These are phyloP conservation scores for Datisca glomerata DNA, from an alignment of 306 rosid genomes.

Conservation along the genomic window DNA sequence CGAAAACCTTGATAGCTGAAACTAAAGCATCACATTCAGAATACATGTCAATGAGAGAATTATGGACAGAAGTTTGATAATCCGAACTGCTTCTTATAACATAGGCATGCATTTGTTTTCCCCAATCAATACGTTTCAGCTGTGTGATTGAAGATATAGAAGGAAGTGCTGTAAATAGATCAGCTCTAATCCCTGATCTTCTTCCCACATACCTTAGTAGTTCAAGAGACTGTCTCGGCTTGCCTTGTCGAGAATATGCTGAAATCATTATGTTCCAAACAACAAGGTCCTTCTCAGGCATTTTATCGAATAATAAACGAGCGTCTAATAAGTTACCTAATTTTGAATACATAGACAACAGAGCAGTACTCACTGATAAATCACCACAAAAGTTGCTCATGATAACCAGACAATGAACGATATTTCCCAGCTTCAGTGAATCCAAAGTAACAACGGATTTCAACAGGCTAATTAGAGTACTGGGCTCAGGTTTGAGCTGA, in stretches of 20 bases:
- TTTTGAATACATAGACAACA: slow-evolving; percentile 58
- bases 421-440: slow-evolving; percentile 29
- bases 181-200: slow-evolving; percentile 44
- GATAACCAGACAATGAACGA: slow-evolving; percentile 34
- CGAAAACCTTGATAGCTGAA: slow-evolving; percentile 32
- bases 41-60: slow-evolving; percentile 69
- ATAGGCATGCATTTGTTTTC: slow-evolving; percentile 57
- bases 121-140: slow-evolving; percentile 30
- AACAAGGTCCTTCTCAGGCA: slow-evolving; percentile 55
- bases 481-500: slow-evolving; percentile 24
- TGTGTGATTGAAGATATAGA: slow-evolving; percentile 46
- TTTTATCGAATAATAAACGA: slow-evolving; percentile 36
- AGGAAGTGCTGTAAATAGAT: slow-evolving; percentile 58
- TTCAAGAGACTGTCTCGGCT: slow-evolving; percentile 29
- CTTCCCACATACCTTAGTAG: slow-evolving; percentile 41
- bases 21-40: slow-evolving; percentile 22
- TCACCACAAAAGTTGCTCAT: slow-evolving; percentile 33
- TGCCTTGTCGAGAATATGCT: slow-evolving; percentile 28
- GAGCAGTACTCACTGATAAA: slow-evolving; percentile 47
- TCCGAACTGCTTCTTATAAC: slow-evolving; percentile 55
- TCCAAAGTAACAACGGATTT: slow-evolving; percentile 32
- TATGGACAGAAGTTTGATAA: slow-evolving; percentile 48
- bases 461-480: slow-evolving; percentile 28
- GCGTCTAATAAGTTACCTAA: slow-evolving; percentile 36
- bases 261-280: slow-evolving; percentile 75